Evolutionary conservation across 352 stramenopile species (phyloP).

Genomic region (Thraustochytrium sp.): DNA sequence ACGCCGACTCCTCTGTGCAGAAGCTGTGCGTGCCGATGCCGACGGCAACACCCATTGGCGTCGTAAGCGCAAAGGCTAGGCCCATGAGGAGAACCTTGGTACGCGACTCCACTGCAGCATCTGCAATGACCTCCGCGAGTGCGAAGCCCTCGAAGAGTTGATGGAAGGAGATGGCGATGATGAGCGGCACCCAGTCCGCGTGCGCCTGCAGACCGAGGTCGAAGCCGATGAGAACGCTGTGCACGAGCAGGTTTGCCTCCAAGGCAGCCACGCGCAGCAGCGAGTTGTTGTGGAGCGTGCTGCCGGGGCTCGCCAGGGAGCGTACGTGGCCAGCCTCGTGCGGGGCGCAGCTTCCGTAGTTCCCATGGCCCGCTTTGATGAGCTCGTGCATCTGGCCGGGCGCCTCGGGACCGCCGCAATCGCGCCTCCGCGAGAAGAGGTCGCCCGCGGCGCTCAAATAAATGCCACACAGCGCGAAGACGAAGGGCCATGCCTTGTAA

Average conservation of each 20-base stretch:
- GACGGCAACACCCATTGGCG: conserved; percentile 57
- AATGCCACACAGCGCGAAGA: conserved; percentile 60
- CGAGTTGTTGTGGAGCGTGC: background rate
- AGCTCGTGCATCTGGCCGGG: background rate
- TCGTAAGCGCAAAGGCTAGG: conserved; percentile 60
- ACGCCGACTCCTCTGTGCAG: conserved; percentile 57
- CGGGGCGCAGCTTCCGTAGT: background rate
- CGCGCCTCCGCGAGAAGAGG: background rate
- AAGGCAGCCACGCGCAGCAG: background rate
- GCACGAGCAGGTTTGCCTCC: conserved; percentile 56
- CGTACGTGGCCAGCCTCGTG: background rate
- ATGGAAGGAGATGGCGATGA: conserved; percentile 64
- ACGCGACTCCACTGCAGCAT: conserved; percentile 54
- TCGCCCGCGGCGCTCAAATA: conserved; percentile 65
- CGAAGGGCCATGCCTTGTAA: conserved; percentile 59
- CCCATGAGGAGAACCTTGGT: conserved; percentile 56
- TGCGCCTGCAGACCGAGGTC: conserved; percentile 59
- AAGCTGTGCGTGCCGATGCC: conserved; percentile 59
- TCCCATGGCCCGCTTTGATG: background rate
- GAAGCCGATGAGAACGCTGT: conserved; percentile 65
- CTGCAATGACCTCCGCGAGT: conserved; percentile 53
- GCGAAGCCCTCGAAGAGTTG: conserved; percentile 69
- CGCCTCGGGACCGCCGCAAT: background rate
- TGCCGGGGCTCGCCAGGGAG: background rate
- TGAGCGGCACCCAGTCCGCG: conserved; percentile 59